Evolutionary conservation across 805 yeast species (phyloP), one percentile per base, ranked within the genome.

Genomic region (Yarrowia porcina): DNA sequence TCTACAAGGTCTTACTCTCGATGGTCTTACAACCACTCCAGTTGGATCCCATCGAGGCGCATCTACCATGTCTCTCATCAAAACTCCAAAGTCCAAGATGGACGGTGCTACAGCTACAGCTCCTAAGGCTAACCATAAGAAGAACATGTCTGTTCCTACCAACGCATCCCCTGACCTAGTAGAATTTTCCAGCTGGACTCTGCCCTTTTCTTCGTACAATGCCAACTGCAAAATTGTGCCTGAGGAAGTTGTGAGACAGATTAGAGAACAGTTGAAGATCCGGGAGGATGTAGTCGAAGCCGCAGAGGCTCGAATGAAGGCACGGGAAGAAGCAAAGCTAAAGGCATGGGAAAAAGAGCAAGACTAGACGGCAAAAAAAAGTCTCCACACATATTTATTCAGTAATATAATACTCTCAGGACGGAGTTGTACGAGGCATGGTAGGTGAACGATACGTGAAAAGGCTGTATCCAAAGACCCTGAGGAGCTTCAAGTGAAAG

Each of bases 151-250:
- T 4, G 45, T 41, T 15, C 45, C 45, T 4, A 23, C 28, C 2
- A 10, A 41, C 30, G 28, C 45, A 2, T 13, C 21, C 3, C 41
- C 9, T 6, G 41, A 8, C 15, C 21, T 10, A 2, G 41, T 18
- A 10, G 10, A 36, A 6, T 17, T 15, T 3, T 12, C 6, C 17
- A 33, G n/a, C 3, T 28, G 52, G 52, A 30, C 13, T 18, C 52
- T 30, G 18, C 52, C 36, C 5, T 28, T 45, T 7, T 6, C 52
- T 7, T 28, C 52, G 12, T 45, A 30, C 52, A 20, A 45, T 18
- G 7, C 52, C 5, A 45, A 45, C 52, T 45, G 52, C 52, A 45
- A 45, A 13, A 20, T 10, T 35, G 52, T 45, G 17, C 52, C 52
- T 18, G 36, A 28, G 17, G 52, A 28, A 15, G 9, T 30, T 11